Conservation (phyloP, 1,139 yeast genomes). For the Lodderomyces pseudojiufengensis region DNA sequence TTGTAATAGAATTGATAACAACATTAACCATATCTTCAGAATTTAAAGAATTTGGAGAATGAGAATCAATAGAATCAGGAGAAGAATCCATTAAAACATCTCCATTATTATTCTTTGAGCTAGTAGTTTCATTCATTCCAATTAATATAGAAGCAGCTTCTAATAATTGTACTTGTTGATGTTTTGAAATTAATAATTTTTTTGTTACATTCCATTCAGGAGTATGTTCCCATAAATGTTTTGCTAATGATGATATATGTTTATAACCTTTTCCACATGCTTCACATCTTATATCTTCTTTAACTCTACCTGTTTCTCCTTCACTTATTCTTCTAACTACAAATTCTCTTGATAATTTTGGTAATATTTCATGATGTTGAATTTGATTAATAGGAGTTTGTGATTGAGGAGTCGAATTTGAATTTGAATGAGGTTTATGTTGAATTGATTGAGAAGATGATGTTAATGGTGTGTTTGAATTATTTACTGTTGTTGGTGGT, state of each 20-base stretch:
- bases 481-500: conserved; percentile 6
- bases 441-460: conserved; percentile 10
- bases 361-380: conserved; percentile 30
- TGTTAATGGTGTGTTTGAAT: conserved; percentile 8
- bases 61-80: too few relatives aligned
- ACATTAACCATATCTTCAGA: too few relatives aligned
- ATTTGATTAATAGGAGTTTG: background rate
- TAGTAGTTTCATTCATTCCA: conserved; percentile 63
- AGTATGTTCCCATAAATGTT: conserved; percentile 78
- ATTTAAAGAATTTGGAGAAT: too few relatives aligned
- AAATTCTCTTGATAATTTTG: conserved; percentile 63
- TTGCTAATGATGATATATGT: conserved; percentile 74
- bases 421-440: conserved; percentile 3
- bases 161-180: conserved; percentile 82
- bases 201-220: conserved; percentile 91
- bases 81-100: too few relatives aligned
- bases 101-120: too few relatives aligned
- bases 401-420: too few relatives aligned
- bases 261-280: conserved; percentile 90
- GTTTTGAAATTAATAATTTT: conserved; percentile 76
- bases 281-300: conserved; percentile 81
- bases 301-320: conserved; percentile 80
- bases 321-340: conserved; percentile 81
- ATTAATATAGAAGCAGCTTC: conserved; percentile 88
- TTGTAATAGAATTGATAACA: too few relatives aligned